Evolutionary conservation across 345 rosid species (phyloP), one percentile per base, ranked within the genome.

Genomic region (Ailanthus altissimus): DNA sequence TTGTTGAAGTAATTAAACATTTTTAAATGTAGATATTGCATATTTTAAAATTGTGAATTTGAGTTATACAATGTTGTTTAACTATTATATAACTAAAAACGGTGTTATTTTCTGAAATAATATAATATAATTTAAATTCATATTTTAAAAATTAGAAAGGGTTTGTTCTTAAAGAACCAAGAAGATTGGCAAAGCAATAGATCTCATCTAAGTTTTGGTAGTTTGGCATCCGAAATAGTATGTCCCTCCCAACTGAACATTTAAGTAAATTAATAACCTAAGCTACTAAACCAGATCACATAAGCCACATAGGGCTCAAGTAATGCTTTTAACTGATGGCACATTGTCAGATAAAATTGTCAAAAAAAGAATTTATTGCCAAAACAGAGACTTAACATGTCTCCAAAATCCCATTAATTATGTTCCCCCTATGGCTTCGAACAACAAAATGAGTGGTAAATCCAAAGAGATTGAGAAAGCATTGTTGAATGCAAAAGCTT

Each of bases 381-480:
- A 50, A 77, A 77, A 77, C 87, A 74, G 40, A 26, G 49, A 70
- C 61, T 77, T 76, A 77, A 67, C 83, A 79, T 75, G 83, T 82
- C 71, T 67, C 82, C 81, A 57, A 67, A 32, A 20, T 45, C 63
- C 73, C 80, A 79, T 82, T 46, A 75, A 72, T 61, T 51, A 67
- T 82, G 85, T 69, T 42, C 75, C 77, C 85, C 28, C 38, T 32
- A 32, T 32, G 38, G 38, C 38, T 67, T 16, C 36, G 14, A 28
- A 43, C 18, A n/a, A 32, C 43, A 26, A 58, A 64, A 43, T 38
- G 67, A 76, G 7, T 43, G 64, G 20, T 8, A 45, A 81, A 60
- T 59, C 79, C 77, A 68, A 43, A 16, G 43, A 50, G 67, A 64
- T 43, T 62, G 42, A 74, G 73, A 74, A 70, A 81, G 26, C 46